Evolutionary conservation across 2,329 filamentous ascomycete species (phyloP).

Genomic region (Magnaporthiopsis incrustans): DNA sequence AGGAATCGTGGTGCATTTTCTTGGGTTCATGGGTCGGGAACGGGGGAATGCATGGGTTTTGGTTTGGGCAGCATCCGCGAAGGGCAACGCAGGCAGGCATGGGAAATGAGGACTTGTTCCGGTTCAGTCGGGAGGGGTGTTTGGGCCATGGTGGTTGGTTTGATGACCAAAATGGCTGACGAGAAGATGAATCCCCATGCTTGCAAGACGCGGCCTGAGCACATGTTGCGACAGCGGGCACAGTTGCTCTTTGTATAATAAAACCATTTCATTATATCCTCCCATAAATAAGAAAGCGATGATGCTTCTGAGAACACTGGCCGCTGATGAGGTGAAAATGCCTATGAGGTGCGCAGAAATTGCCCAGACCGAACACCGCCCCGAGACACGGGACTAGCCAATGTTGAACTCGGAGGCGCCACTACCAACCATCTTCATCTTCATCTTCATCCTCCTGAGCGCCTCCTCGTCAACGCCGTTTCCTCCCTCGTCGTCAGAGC

Average conservation of each 20-base stretch:
- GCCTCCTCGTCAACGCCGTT: slow-evolving; percentile 46
- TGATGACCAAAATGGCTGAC: background rate
- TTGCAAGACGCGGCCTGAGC: background rate
- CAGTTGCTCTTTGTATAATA: background rate
- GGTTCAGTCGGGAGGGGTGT: background rate
- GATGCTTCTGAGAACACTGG: background rate
- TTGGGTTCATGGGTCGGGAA: background rate
- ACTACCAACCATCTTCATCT: slow-evolving; percentile 19
- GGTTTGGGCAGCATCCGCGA: background rate
- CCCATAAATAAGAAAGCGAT: background rate
- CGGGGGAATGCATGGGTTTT: background rate
- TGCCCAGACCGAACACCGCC: background rate
- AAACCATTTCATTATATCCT: background rate
- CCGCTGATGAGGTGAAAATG: background rate
- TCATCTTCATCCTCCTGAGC: slow-evolving; percentile 31
- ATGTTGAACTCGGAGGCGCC: slow-evolving; percentile 18
- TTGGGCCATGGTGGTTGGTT: background rate
- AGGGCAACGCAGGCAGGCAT: background rate
- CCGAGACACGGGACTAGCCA: slow-evolving; percentile 9
- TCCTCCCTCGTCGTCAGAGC: slow-evolving; percentile 16
- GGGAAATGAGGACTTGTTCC: background rate
- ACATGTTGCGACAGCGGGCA: background rate
- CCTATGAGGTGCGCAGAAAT: too few species aligned
- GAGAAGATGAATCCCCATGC: background rate
- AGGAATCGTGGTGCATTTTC: background rate